Evolutionary conservation across 2,329 filamentous ascomycete species (phyloP), one percentile per base, ranked within the genome.

Genomic region (Aureobasidium mangrovei): DNA sequence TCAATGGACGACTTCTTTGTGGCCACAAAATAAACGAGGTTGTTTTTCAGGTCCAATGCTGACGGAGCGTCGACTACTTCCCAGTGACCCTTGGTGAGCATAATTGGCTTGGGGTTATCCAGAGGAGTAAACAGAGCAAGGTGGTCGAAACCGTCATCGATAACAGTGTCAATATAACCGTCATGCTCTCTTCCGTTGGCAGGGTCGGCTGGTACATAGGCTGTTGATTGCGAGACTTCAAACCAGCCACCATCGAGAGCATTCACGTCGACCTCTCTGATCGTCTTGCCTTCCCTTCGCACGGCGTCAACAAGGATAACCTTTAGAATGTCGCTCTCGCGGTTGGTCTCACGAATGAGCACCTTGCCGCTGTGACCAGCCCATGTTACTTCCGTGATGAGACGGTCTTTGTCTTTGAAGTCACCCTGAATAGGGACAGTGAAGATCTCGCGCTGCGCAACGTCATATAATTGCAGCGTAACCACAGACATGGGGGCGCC

Each of bases 171-270:
- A 58, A 98, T 84, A 64, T 98, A 98, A 26, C 93, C 93, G 68
- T 96, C 90, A 4, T 91, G 71, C 2, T 80, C 76, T 35, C 67
- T 60, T 10, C 87, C 88, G 58, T 87, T 88, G 8, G 72, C 69
- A 26, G 86, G 79, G 66, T 96, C 88, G 3, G 89, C 87, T 2
- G 93, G 93, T 55, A 98, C 84, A 65, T 86, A 97, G 10, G 76
- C 83, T 3, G 91, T 95, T 40, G 85, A 81, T 63, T 95, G 85
- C 1, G 89, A 88, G 40, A 95, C 88, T 71, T 98, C 93, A 63
- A 96, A 91, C 93, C 93, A 98, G 33, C 93, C 94, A 26, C 91
- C 91, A 67, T 98, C 93, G n/a, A 96, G 76, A 55, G 85, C 78
- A 60, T 83, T 81, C 46, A 96, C 82, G 67, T 98, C 83, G 46